These are phyloP conservation scores for Coniochaeta hoffmannii DNA, from an alignment of 2,329 filamentous ascomycete genomes.

Conservation along the genomic window DNA sequence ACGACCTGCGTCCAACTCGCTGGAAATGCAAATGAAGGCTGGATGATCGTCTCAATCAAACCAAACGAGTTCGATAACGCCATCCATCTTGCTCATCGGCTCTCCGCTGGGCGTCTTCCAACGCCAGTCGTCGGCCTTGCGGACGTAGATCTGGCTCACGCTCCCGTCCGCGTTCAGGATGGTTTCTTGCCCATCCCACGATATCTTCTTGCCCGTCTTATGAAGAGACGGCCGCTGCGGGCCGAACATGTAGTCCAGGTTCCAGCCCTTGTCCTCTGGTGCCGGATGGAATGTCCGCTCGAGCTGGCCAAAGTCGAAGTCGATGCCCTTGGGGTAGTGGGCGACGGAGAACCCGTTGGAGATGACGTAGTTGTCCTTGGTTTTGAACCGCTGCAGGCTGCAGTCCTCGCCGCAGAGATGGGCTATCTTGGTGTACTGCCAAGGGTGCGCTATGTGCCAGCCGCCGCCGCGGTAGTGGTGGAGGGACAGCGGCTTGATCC, in stretches of 20 bases:
- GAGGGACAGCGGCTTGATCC: constrained; percentile 51
- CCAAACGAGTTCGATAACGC: constrained; percentile 51
- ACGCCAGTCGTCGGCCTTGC: constrained; percentile 43
- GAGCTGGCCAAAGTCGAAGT: constrained; percentile 23
- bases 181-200: constrained; percentile 43
- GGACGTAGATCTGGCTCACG: constrained; percentile 45
- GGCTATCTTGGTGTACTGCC: constrained; percentile 49
- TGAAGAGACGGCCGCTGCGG: constrained; percentile 20
- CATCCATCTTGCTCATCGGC: constrained; percentile 45
- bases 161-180: constrained; percentile 34
- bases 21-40: neutral
- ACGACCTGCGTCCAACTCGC: neutral
- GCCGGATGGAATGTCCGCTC: constrained; percentile 23
- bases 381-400: constrained; percentile 50
- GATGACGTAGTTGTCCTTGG: constrained; percentile 44
- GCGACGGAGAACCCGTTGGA: constrained; percentile 54
- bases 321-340: constrained; percentile 45
- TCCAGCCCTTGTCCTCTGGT: constrained; percentile 23
- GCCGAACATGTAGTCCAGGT: constrained; percentile 22
- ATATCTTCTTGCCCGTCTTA: constrained; percentile 22
- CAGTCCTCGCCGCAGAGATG: constrained; percentile 55
- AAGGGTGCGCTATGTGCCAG: constrained; percentile 47
- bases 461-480: constrained; percentile 58
- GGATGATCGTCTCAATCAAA: constrained; percentile 24
- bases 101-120: constrained; percentile 40